Evolutionary conservation across 495 filamentous ascomycete genomes (phyloP).

Genomic region (Talaromyces wortmannii): DNA sequence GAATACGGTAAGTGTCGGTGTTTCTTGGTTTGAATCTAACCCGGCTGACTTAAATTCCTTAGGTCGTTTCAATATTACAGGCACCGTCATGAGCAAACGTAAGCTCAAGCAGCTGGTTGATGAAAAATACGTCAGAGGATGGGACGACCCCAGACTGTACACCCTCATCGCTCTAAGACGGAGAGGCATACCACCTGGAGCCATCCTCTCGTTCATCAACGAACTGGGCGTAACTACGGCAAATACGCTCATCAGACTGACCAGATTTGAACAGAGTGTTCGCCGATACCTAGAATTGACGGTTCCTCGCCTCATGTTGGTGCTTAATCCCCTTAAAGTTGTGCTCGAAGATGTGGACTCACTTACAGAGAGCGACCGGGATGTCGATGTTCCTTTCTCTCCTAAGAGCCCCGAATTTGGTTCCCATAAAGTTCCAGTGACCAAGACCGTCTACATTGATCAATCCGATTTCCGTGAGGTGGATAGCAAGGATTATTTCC

Average conservation of each 20-base stretch:
- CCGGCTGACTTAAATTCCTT: slow-evolving; percentile 20
- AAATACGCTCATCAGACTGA: slow-evolving; percentile 62
- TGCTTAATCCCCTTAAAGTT: slow-evolving; percentile 64
- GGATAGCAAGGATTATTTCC: slow-evolving; percentile 84
- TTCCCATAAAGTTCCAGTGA: slow-evolving; percentile 36
- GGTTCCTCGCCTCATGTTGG: slow-evolving; percentile 78
- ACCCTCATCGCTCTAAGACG: slow-evolving; percentile 80
- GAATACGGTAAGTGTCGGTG: slow-evolving; percentile 39
- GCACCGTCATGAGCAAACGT: slow-evolving; percentile 79
- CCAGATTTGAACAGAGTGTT: slow-evolving; percentile 71
- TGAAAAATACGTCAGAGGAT: slow-evolving; percentile 64
- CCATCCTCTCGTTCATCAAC: slow-evolving; percentile 80
- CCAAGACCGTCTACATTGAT: slow-evolving; percentile 87
- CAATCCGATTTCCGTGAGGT: slow-evolving; percentile 85
- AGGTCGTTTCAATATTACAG: slow-evolving; percentile 72
- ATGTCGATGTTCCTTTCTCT: slow-evolving; percentile 64
- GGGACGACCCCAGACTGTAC: slow-evolving; percentile 87
- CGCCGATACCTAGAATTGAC: slow-evolving; percentile 76
- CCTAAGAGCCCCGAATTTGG: slow-evolving; percentile 64
- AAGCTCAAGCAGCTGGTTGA: slow-evolving; percentile 73
- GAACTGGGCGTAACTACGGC: slow-evolving; percentile 82
- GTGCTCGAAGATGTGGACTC: slow-evolving; percentile 59
- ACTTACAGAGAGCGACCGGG: slow-evolving; percentile 23
- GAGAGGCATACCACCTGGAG: slow-evolving; percentile 78
- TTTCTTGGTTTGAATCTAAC: slow-evolving; percentile 3